A percentile compares a stretch with the other conserved stretches of the same genome.
phyloP scores from a whole-genome alignment of 2,329 filamentous ascomycete genomes.

The Ramichloridium luteum region DNA sequence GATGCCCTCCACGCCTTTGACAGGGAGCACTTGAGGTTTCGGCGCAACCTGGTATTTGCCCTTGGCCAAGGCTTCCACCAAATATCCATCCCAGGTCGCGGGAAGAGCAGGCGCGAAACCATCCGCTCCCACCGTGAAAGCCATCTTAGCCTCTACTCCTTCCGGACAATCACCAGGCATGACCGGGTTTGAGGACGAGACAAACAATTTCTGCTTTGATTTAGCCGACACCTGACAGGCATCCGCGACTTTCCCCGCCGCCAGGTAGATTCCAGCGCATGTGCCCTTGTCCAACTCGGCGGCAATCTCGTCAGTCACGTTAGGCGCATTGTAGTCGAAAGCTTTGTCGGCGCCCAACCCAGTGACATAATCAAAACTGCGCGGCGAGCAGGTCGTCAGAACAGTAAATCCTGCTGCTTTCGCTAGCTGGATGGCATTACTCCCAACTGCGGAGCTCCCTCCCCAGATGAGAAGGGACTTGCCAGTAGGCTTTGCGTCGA shows the following conservation, averaged over 20 bases:
- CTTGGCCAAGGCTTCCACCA: constrained; percentile 8
- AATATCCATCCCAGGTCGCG: no score
- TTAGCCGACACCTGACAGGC: no score
- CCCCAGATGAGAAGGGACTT: constrained; percentile 3
- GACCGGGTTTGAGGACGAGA: no score
- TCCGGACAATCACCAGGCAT: no score
- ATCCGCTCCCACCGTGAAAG: no score
- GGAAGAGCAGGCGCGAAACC: no score
- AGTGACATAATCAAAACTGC: constrained; percentile 33
- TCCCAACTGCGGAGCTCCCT: constrained; percentile 1
- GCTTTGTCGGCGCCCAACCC: constrained; percentile 31
- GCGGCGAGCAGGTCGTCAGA: constrained; percentile 31
- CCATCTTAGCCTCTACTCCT: no score
- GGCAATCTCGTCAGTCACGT: no score
- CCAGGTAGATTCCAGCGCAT: no score
- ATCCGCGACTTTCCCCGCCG: no score
- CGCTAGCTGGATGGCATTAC: constrained; percentile 4
- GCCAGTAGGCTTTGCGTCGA: background rate
- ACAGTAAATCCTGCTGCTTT: constrained; percentile 17
- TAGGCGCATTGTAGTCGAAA: constrained; percentile 32
- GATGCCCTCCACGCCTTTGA: constrained; percentile 11
- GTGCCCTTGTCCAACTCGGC: no score
- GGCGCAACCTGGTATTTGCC: constrained; percentile 9
- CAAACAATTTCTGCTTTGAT: no score
- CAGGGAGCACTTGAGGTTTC: constrained; percentile 10